Percentiles rank a stretch among this genome's conserved stretches.
Evolutionary conservation across 352 stramenopile genomes (phyloP).

Genomic region (Pythium chondricola): DNA sequence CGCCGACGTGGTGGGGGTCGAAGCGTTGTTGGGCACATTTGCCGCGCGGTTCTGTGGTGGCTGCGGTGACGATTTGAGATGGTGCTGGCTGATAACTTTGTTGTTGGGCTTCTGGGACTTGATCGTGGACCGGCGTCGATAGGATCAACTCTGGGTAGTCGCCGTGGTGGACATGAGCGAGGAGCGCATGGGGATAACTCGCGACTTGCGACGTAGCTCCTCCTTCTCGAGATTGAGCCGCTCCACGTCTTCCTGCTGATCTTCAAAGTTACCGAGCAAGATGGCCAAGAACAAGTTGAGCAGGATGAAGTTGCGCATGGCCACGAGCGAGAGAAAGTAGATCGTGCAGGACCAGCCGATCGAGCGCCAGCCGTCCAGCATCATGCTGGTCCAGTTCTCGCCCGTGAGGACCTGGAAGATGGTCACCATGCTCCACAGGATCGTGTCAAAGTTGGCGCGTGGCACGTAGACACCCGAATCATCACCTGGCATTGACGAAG

Average conservation of each 20-base stretch:
- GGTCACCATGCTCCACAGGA: conserved; percentile 25
- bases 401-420: conserved; percentile 83
- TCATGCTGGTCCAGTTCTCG: conserved; percentile 90
- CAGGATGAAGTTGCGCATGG: conserved; percentile 88
- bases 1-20: background rate
- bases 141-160: background rate
- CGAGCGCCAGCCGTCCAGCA: conserved; percentile 84
- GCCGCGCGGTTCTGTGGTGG: too few relatives aligned
- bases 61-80: too few relatives aligned
- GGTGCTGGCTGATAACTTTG: too few relatives aligned
- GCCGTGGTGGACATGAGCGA: background rate
- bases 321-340: conserved; percentile 83
- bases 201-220: conserved; percentile 30
- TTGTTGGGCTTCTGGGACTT: background rate
- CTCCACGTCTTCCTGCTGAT: conserved; percentile 43
- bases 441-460: conserved; percentile 23
- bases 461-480: too few relatives aligned
- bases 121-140: background rate
- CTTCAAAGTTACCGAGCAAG: conserved; percentile 86
- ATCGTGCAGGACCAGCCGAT: conserved; percentile 44
- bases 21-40: too few relatives aligned
- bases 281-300: conserved; percentile 93
- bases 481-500: background rate
- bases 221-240: conserved; percentile 28
- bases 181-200: conserved; percentile 15